Base-by-base conservation (phyloP, 2,329 filamentous ascomycete species). In the Raffaelea arxii region DNA sequence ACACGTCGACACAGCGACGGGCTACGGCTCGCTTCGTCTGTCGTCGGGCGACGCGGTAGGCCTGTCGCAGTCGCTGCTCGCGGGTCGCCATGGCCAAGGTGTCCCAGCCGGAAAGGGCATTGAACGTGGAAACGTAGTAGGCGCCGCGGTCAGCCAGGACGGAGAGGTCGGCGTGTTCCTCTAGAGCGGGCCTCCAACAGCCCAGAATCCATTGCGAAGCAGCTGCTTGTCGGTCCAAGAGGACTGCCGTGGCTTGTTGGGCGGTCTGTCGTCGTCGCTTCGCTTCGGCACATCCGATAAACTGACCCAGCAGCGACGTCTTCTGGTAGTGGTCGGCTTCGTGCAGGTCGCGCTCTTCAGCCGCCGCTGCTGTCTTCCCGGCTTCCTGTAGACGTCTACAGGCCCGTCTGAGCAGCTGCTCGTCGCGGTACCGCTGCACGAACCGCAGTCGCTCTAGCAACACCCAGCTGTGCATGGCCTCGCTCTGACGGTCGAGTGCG, bases 401-500 rank as follows among this genome's bases (percentile, higher is more conserved):
- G 0, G 46, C 37, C 21, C 46, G 40, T 25, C 47, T 48, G 10
- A 41, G 14, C 21, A 46, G 54, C 45, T 45, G 51, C 12, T 46
- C 54, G 23, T 58, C 56, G 10, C 48, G 43, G 39, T 57, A 55
- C 2, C 58, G 55, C 25, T 44, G 37, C 36, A 53, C 54, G 45
- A 58, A 59, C 4, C 46, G 54, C 2, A 59, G 52, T 39, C 55
- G 55, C 43, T 60, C 57, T 24, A 55, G 51, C 25, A 59, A 52
- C 6, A 53, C 44, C 60, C 60, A 63, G 36, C 55, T 51, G 12
- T 53, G 53, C 9, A 61, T 36, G 7, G 55, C 49, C 1, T 50
- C 50, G 12, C 23, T 21, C 46, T 56, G 55, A 16, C 51, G 51
- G 9, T 43, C 51, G 2, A 62, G 55, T 25, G 52, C 54, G 24